Evolutionary conservation across 805 yeast genomes (phyloP).

Genomic region (Lachancea waltii): DNA sequence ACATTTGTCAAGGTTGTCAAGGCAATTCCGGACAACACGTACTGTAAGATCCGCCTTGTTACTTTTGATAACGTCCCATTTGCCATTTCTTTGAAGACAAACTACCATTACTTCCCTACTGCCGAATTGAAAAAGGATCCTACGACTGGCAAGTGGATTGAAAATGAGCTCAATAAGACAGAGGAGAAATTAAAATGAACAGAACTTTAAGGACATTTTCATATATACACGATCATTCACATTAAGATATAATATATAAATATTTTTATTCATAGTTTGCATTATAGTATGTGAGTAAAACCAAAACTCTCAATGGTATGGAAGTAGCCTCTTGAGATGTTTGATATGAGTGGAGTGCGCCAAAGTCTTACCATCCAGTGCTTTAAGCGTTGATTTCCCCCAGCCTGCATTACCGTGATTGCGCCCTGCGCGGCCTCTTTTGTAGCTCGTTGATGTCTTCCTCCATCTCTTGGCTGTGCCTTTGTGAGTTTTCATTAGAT

Average conservation of each 20-base stretch:
- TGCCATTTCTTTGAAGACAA: conserved; percentile 79
- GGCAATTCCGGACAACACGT: conserved; percentile 68
- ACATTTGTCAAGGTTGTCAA: conserved; percentile 62
- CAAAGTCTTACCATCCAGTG: conserved; percentile 51
- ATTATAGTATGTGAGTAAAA: not conserved
- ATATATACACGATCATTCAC: conserved; percentile 4
- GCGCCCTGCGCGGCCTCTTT: conserved; percentile 75
- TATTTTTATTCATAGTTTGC: not conserved
- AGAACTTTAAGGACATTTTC: not conserved
- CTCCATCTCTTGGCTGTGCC: conserved; percentile 86
- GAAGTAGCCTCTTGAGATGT: conserved; percentile 51
- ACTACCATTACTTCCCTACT: conserved; percentile 83
- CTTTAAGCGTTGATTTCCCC: conserved; percentile 53
- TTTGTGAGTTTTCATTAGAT: conserved; percentile 67
- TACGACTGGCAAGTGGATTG: conserved; percentile 47
- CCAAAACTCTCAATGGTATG: conserved; percentile 29
- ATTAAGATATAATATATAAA: conserved; percentile 3
- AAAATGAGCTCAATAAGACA: conserved; percentile 40
- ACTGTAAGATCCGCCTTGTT: conserved; percentile 72
- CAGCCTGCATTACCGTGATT: conserved; percentile 92
- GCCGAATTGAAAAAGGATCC: conserved; percentile 48
- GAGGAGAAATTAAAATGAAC: conserved; percentile 21
- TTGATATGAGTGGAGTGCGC: conserved; percentile 53
- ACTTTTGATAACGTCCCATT: conserved; percentile 82
- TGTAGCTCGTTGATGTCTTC: conserved; percentile 60